These are phyloP conservation scores for Trichoderma harzianum DNA, from an alignment of 2,329 filamentous ascomycete genomes.

Conservation along the genomic window DNA sequence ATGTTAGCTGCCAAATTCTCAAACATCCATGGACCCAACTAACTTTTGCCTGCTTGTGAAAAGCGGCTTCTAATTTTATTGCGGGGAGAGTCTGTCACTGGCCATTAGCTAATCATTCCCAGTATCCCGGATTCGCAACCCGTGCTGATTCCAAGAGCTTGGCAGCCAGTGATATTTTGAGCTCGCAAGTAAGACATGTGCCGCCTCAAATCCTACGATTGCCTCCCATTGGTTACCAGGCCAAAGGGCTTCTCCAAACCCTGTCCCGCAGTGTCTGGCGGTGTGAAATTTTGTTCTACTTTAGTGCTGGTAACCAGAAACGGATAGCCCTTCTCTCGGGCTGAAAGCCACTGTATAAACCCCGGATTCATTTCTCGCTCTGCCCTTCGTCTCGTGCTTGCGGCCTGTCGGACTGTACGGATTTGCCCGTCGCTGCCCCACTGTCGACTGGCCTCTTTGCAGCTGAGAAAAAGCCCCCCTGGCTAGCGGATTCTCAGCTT, in stretches of 20 bases:
- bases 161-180: not conserved
- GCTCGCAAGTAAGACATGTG: not conserved
- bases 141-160: not conserved
- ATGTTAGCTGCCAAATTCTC: not conserved
- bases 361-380: not conserved
- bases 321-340: not conserved
- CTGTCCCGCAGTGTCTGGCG: not conserved
- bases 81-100: not conserved
- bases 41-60: no score
- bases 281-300: not conserved
- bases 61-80: not conserved
- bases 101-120: not conserved
- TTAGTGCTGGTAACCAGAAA: not conserved
- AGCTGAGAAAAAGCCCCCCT: not conserved
- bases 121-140: not conserved
- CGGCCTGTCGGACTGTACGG: not conserved
- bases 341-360: not conserved
- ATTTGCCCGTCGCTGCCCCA: not conserved
- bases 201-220: not conserved
- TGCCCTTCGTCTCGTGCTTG: not conserved
- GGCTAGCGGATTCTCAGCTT: not conserved
- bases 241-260: not conserved
- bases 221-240: constrained; percentile 12
- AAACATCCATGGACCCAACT: not conserved
- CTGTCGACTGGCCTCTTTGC: not conserved